Evolutionary conservation across 2,329 filamentous ascomycete species (phyloP), one percentile per base, ranked within the genome.

Genomic region (Diaporthe ampelina): DNA sequence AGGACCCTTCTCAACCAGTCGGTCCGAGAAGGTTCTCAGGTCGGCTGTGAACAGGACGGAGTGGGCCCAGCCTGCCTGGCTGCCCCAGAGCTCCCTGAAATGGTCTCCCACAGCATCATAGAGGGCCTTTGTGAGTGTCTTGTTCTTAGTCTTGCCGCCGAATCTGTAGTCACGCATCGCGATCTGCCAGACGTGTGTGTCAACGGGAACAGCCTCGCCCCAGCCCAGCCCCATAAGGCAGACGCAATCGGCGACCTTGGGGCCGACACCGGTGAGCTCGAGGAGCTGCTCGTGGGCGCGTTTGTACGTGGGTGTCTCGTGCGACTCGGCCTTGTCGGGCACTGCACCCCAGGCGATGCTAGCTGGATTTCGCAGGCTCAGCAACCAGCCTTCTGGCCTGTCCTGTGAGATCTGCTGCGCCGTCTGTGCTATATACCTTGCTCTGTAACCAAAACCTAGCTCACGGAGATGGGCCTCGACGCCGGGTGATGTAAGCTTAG

Each of bases 141-240:
- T 96, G 76, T 84, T 94, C 80, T 94, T 96, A 11, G 91, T 45
- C 8, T 76, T 91, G 79, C 92, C 94, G 9, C 94, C 94, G 79
- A 99, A 97, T 74, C 93, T 95, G 85, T 99, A 99, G 83, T 99
- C 97, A 70, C 97, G 89, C 82, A 97, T 94, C 0, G 97, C 97
- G 80, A 99, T 98, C 85, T 98, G 95, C 96, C 95, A 98, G 17
- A 99, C 95, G 84, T 99, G 97, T 1, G 97, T 99, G 83, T 99
- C 97, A 43, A 99, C 94, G 0, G 97, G 97, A 1, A 99, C 95
- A 3, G 95, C 92, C 83, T 98, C 96, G 43, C 94, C 94, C 96
- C 97, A 99, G 37, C 95, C 96, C 19, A 99, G 85, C 0, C 97
- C 97, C 94, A 99, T 98, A 26, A 99, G 86, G 81, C 94, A 98